A percentile compares a stretch with the other conserved stretches of the same genome.
These are phyloP conservation scores for Pyrus communis DNA, from an alignment of 306 rosid genomes.

Conservation along the genomic window DNA sequence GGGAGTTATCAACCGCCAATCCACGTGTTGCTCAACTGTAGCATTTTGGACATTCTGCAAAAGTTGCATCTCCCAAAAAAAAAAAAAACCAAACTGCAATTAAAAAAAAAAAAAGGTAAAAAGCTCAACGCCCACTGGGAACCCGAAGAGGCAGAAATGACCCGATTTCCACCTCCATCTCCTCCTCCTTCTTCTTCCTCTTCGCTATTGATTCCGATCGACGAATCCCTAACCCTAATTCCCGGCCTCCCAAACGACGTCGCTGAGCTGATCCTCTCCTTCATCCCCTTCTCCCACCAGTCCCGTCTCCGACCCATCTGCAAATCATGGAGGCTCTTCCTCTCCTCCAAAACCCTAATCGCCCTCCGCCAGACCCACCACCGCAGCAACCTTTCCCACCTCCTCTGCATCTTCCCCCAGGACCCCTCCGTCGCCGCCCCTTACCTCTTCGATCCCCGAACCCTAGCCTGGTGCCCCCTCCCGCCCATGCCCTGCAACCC, in stretches of 20 bases:
- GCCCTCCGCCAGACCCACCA: constrained; percentile 34
- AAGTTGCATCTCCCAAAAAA: neutral
- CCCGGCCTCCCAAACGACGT: constrained; percentile 79
- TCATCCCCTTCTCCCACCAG: constrained; percentile 53
- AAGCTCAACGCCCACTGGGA: neutral
- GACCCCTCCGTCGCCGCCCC: constrained; percentile 62
- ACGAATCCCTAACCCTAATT: constrained; percentile 31
- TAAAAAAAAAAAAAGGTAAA: neutral
- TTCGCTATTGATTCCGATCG: neutral
- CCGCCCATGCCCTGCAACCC: constrained; percentile 81
- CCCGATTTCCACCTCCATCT: neutral
- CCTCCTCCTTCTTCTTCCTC: neutral
- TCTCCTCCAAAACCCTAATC: constrained; percentile 49
- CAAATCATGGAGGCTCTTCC: constrained; percentile 56
- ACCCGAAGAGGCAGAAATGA: neutral
- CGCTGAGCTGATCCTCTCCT: constrained; percentile 41
- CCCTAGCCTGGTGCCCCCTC: constrained; percentile 67
- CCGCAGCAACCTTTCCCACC: constrained; percentile 21
- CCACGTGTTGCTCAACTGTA: neutral
- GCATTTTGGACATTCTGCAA: neutral
- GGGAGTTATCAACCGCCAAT: neutral
- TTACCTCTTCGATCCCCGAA: constrained; percentile 57
- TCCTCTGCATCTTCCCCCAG: constrained; percentile 72
- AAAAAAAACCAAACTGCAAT: neutral
- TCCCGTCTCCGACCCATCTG: constrained; percentile 55